Conservation (phyloP, 177 flowering plant genomes). For the Telopea speciosissima region DNA sequence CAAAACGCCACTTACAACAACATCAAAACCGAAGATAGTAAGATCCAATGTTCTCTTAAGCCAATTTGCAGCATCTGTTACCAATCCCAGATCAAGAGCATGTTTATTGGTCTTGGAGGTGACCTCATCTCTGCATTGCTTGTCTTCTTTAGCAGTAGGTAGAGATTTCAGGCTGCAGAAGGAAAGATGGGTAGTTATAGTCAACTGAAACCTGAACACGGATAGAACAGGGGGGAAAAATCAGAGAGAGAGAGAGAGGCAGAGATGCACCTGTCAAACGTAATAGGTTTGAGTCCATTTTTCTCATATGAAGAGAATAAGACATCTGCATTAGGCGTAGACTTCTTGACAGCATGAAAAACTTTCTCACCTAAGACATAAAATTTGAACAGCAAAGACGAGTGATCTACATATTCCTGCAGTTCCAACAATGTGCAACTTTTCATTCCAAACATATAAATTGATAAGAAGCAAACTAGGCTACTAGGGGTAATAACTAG, state of each 20-base stretch:
- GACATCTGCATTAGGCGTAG: slow-evolving; percentile 58
- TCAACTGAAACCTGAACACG: not conserved
- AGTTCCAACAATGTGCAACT: slow-evolving; percentile 13
- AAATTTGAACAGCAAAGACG: slow-evolving; percentile 68
- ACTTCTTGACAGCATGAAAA: slow-evolving; percentile 73
- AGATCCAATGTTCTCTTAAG: slow-evolving; percentile 55
- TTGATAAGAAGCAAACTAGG: not conserved
- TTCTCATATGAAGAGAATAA: slow-evolving; percentile 46
- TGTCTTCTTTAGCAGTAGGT: slow-evolving; percentile 43
- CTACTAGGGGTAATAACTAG: not conserved
- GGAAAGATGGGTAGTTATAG: not conserved
- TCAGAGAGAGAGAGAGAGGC: not conserved
- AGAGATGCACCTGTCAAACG: slow-evolving; percentile 66
- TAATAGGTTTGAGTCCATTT: slow-evolving; percentile 47
- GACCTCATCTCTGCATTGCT: slow-evolving; percentile 10
- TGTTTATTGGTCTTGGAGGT: slow-evolving; percentile 16
- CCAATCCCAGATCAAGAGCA: slow-evolving; percentile 58
- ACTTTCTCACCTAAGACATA: slow-evolving; percentile 73
- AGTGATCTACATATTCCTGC: slow-evolving; percentile 96
- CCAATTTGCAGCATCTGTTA: slow-evolving; percentile 71
- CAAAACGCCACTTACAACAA: slow-evolving; percentile 56
- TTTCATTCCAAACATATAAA: not conserved
- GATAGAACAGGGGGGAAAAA: not conserved
- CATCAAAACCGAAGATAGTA: slow-evolving; percentile 93
- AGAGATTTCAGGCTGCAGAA: slow-evolving; percentile 73